Conservation (phyloP, 768 basidiomycete genomes). For the Tylopilus sp. region DNA sequence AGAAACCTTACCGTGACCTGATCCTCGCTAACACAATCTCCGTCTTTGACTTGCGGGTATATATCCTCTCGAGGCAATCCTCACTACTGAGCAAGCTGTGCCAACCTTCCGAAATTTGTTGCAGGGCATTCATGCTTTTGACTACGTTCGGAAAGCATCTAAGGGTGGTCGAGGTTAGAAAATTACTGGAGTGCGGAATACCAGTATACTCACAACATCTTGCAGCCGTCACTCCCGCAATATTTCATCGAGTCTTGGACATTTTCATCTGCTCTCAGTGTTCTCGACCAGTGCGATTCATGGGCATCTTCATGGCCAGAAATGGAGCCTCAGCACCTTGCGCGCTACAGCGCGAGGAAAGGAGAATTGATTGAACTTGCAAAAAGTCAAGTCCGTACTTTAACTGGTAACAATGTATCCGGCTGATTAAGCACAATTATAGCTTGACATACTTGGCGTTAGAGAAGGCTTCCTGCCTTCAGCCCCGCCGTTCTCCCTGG, state of each 20-base stretch:
- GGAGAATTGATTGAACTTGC: conserved; percentile 92
- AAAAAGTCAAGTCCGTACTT: conserved; percentile 66
- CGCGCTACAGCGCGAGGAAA: conserved; percentile 67
- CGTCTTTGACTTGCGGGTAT: conserved; percentile 90
- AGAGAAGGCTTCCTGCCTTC: conserved; percentile 66
- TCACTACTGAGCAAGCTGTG: conserved; percentile 67
- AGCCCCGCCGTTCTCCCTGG: conserved; percentile 67
- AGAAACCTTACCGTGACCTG: conserved; percentile 86
- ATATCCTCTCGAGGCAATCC: conserved; percentile 86
- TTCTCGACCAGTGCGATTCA: conserved; percentile 72
- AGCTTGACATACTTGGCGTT: conserved; percentile 89
- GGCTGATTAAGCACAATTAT: conserved; percentile 5
- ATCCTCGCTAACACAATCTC: conserved; percentile 89
- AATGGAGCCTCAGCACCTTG: conserved; percentile 45
- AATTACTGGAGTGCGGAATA: conserved; percentile 3
- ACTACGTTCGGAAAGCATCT: conserved; percentile 72
- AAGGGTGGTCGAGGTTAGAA: conserved; percentile 66
- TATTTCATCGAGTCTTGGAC: conserved; percentile 93
- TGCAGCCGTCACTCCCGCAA: conserved; percentile 49
- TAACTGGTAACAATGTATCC: not conserved
- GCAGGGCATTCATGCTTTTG: conserved; percentile 72
- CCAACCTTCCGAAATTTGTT: conserved; percentile 65
- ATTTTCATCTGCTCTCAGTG: conserved; percentile 83
- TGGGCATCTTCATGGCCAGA: conserved; percentile 54
- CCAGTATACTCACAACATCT: conserved; percentile 18